Conservation (phyloP, 2,329 filamentous ascomycete genomes). For the Penicillium sp. region DNA sequence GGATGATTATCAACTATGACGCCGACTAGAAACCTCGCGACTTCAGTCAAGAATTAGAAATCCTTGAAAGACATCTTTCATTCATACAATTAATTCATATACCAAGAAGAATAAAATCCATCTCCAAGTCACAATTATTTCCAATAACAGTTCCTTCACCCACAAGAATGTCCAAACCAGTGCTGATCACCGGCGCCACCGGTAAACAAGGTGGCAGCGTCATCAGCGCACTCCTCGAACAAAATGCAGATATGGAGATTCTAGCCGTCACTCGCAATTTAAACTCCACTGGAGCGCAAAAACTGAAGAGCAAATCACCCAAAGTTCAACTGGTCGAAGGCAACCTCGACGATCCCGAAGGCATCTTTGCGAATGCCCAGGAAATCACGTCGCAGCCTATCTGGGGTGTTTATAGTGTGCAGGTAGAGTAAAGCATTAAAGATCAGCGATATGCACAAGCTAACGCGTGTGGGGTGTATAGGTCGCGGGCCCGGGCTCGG, state of each 20-base stretch:
- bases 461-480: not conserved
- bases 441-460: not conserved
- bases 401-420: constrained; percentile 65
- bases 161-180: constrained; percentile 6
- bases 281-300: constrained; percentile 52
- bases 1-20: not conserved
- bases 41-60: not conserved
- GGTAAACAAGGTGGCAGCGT: constrained; percentile 44
- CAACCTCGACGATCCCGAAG: constrained; percentile 53
- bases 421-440: constrained; percentile 39
- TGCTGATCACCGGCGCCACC: constrained; percentile 43
- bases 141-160: not conserved
- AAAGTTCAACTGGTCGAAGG: constrained; percentile 59
- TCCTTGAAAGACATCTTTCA: not conserved
- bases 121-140: not conserved
- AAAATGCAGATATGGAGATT: constrained; percentile 47
- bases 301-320: constrained; percentile 46
- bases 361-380: constrained; percentile 52
- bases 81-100: not conserved
- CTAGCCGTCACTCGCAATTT: constrained; percentile 62
- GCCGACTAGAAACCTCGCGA: not conserved
- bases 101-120: not conserved
- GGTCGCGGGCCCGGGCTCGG: not conserved
- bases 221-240: constrained; percentile 31
- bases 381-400: constrained; percentile 41